phyloP scores from a whole-genome alignment of 345 rosid genomes.

The Heritiera littoralis region DNA sequence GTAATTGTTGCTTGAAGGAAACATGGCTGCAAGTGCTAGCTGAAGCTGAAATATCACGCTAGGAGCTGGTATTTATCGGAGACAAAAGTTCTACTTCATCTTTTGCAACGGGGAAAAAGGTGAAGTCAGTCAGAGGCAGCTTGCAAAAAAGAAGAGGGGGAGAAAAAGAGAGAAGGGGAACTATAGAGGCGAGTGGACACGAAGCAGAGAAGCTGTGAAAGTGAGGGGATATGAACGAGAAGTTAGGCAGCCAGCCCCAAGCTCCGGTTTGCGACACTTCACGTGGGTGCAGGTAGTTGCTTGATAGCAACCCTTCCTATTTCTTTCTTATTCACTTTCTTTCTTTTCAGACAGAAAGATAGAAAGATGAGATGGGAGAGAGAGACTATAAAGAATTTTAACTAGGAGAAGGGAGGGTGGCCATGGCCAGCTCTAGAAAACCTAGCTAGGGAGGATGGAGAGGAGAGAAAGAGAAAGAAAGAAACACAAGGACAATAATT shows the following conservation, averaged over 20 bases:
- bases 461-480: neutral
- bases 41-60: constrained; percentile 2
- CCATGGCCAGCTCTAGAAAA: constrained; percentile 38
- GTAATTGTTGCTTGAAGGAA: constrained; percentile 19
- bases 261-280: constrained; percentile 29
- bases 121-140: neutral
- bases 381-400: neutral
- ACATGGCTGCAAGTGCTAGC: constrained; percentile 11
- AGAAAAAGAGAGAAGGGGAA: neutral
- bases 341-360: constrained; percentile 8
- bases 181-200: constrained; percentile 19
- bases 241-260: neutral
- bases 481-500: constrained; percentile 30
- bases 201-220: constrained; percentile 29
- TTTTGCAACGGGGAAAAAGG: neutral
- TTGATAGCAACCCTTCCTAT: constrained; percentile 36
- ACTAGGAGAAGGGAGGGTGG: constrained; percentile 15
- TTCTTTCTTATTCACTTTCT: neutral
- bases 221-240: constrained; percentile 19
- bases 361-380: constrained; percentile 11
- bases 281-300: constrained; percentile 49
- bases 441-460: constrained; percentile 24
- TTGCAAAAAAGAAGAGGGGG: neutral
- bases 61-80: constrained; percentile 14
- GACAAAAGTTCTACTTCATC: constrained; percentile 9